Evolutionary conservation across 805 yeast species (phyloP), one percentile per base, ranked within the genome.

Genomic region (Pichia scutulata): DNA sequence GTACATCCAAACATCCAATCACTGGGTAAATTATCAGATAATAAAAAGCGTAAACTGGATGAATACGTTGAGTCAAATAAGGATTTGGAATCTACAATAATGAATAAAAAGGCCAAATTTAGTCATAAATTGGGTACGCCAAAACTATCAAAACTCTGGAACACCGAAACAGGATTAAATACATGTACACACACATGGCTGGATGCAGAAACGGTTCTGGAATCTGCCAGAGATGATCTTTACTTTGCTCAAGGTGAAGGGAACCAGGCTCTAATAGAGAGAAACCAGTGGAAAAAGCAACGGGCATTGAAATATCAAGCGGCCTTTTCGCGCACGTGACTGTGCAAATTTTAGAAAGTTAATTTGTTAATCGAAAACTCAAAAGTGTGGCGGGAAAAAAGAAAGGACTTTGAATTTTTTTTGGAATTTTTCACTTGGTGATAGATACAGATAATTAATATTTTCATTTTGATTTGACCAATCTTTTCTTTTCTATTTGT

Each of bases 91-190:
- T 18, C 12, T 19, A 23, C 44, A 25, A 41, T 52, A 9, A 9
- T 23, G 19, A 50, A 49, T 22, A 63, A 59, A 46, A 56, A 54
- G 46, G 56, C 57, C 1, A 62, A 62, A 46, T 56, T 55, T 26
- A 47, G 55, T 43, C 55, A 60, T 42, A 51, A 49, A 41, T 28
- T 63, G 56, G 70, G 70, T 5, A 62, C 66, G 1, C 60, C 69
- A 0, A 58, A 54, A 39, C 46, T 67, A 37, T 53, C 68, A 7
- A 57, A 58, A 37, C 43, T 59, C 1, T 67, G 70, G 69, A 57
- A 44, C 16, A n/a, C 19, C 16, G 19, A 16, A 33, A 52, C 55
- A 4, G 40, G 56, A 39, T 62, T 67, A 0, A 66, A 64, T 7
- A 43, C 60, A 22, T 52, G 47, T 12, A 37, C 24, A 5, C 21